Conservation (phyloP, 768 basidiomycete species). For the Exidia glandulosa region DNA sequence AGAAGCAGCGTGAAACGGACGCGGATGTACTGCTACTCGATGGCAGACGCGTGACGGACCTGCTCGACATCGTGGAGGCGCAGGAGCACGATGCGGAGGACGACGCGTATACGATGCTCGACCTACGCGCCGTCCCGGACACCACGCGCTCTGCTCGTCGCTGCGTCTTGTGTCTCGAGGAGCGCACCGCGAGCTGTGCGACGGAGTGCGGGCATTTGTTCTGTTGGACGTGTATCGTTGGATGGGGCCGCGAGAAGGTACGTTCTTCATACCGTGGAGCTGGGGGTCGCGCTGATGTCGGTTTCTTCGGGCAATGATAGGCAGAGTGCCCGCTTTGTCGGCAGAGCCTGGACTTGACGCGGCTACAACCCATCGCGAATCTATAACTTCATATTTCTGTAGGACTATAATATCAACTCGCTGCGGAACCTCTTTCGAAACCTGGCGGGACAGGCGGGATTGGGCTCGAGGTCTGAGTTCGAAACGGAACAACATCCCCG, state of each 20-base stretch:
- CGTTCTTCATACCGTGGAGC: conserved; percentile 5
- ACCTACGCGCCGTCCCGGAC: conserved; percentile 44
- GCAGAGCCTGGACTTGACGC: conserved; percentile 57
- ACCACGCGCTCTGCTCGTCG: conserved; percentile 46
- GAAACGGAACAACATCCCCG: too few relatives aligned
- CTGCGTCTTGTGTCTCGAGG: conserved; percentile 79
- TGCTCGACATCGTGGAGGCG: conserved; percentile 43
- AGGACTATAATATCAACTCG: too few relatives aligned
- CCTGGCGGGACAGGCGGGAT: too few relatives aligned
- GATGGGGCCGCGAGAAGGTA: conserved; percentile 84
- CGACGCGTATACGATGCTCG: conserved; percentile 56
- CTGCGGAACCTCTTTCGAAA: too few relatives aligned
- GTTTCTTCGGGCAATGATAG: conserved; percentile 31
- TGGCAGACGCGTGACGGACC: conserved; percentile 34
- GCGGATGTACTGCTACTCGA: conserved; percentile 41
- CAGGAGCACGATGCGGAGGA: conserved; percentile 52
- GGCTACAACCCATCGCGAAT: conserved; percentile 75
- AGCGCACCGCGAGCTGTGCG: conserved; percentile 67
- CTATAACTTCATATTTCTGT: conserved; percentile 23
- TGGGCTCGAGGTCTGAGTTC: too few relatives aligned
- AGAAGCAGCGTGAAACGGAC: conserved; percentile 20
- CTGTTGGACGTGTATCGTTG: conserved; percentile 82
- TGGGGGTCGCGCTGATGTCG: conserved; percentile 1
- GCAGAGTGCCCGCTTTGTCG: conserved; percentile 83
- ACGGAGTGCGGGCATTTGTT: conserved; percentile 88